Conservation (phyloP, 495 filamentous ascomycete genomes). For the Penicillium coprophilum region DNA sequence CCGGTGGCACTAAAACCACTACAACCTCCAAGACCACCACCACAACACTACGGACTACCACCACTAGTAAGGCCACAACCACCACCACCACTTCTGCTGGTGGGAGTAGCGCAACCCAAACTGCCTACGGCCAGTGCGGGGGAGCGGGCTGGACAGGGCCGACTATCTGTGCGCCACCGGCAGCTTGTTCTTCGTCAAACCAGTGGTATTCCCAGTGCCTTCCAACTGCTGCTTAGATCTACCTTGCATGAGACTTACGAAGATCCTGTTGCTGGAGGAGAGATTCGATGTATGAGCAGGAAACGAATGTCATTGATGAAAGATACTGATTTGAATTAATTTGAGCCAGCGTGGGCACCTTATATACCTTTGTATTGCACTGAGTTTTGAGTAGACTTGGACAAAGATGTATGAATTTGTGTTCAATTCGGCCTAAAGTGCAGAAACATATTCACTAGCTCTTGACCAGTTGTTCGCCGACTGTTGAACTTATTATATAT, state of each 20-base stretch:
- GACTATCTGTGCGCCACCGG: slow-evolving; percentile 43
- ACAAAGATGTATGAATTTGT: no score
- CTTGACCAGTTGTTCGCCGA: no score
- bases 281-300: neutral
- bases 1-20: neutral
- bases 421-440: no score
- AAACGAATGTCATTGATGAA: neutral
- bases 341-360: no score
- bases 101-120: slow-evolving; percentile 21
- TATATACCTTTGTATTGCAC: neutral
- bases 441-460: no score
- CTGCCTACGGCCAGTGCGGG: slow-evolving; percentile 50
- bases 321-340: no score
- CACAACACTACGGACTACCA: neutral
- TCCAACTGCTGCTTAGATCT: slow-evolving; percentile 17
- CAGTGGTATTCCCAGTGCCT: slow-evolving; percentile 54
- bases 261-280: neutral
- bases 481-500: no score
- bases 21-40: slow-evolving; percentile 11
- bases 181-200: slow-evolving; percentile 45
- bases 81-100: slow-evolving; percentile 12
- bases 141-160: slow-evolving; percentile 47
- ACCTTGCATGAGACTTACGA: neutral
- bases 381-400: neutral
- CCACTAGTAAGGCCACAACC: slow-evolving; percentile 2